phyloP scores from a whole-genome alignment of 2,329 filamentous ascomycete species.

The Venturia aucupariae region DNA sequence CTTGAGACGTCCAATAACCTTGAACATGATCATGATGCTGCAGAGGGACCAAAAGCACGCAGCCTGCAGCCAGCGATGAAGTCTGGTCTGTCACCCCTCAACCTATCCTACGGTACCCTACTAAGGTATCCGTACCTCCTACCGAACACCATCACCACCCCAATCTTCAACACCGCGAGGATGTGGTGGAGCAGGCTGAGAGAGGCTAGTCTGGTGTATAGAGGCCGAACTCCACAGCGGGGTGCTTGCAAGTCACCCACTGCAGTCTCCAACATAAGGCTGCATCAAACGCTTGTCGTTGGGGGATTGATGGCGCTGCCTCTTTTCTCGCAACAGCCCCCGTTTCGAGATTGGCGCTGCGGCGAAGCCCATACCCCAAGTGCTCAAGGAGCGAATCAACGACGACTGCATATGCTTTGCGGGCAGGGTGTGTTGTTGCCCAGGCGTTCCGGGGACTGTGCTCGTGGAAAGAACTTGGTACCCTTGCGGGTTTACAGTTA shows the following conservation, averaged over 20 bases:
- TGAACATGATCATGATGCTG: no score
- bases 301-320: neutral
- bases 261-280: neutral
- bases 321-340: neutral
- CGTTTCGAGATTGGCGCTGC: neutral
- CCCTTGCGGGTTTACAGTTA: neutral
- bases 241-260: neutral
- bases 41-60: neutral
- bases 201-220: neutral
- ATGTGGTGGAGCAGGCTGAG: neutral
- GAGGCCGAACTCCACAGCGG: neutral
- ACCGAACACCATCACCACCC: no score
- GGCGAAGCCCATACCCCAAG: neutral
- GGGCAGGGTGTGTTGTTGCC: no score
- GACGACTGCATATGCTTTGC: no score
- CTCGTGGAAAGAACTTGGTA: neutral
- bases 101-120: no score
- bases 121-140: no score
- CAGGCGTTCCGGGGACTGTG: no score
- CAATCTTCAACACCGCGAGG: no score
- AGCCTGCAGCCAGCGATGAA: neutral
- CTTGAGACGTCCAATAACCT: slow-evolving; percentile 10
- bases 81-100: neutral
- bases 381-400: neutral
- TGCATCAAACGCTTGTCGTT: slow-evolving; percentile 4